Percentiles rank a stretch among this genome's conserved stretches.
These are phyloP conservation scores for Discostella stelligeroides DNA, from an alignment of 108 stramenopile genomes.

Conservation along the genomic window DNA sequence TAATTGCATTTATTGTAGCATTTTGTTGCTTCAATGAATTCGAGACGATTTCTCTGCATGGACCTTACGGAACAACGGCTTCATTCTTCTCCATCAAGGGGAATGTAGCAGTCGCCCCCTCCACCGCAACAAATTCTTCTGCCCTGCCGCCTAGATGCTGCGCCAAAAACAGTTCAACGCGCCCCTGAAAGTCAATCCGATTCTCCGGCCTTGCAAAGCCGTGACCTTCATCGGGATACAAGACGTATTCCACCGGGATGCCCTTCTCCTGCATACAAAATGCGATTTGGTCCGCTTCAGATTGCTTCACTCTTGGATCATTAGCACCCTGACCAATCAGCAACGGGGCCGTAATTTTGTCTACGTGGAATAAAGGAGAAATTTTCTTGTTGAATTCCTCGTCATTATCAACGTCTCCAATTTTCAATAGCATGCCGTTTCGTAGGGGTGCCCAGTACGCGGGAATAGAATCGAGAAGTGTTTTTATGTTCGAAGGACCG, in stretches of 20 bases:
- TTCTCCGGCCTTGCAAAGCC: slow-evolving; percentile 66
- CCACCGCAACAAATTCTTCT: slow-evolving; percentile 30
- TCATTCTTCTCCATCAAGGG: slow-evolving; percentile 38
- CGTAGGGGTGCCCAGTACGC: slow-evolving; percentile 67
- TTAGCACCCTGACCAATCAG: slow-evolving; percentile 73
- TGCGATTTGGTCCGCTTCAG: slow-evolving; percentile 71
- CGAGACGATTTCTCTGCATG: too few relatives aligned
- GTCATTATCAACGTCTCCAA: slow-evolving; percentile 70
- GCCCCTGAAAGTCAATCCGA: slow-evolving; percentile 62
- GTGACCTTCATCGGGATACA: slow-evolving; percentile 74
- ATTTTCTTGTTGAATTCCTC: slow-evolving; percentile 64
- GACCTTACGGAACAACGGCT: background rate
- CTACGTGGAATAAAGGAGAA: slow-evolving; percentile 69
- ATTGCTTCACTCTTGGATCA: slow-evolving; percentile 71
- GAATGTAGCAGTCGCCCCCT: slow-evolving; percentile 36
- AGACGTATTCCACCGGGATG: slow-evolving; percentile 68
- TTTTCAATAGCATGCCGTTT: slow-evolving; percentile 59
- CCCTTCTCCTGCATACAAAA: slow-evolving; percentile 64
- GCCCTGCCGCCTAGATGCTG: slow-evolving; percentile 41
- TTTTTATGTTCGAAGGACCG: slow-evolving; percentile 68
- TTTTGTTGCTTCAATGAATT: too few relatives aligned
- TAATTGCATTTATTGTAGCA: too few relatives aligned
- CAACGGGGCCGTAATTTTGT: slow-evolving; percentile 66
- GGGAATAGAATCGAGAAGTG: slow-evolving; percentile 60
- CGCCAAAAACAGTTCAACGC: slow-evolving; percentile 45